These are phyloP conservation scores for Nannochloropsis oceanica DNA, from an alignment of 108 stramenopile genomes.

Conservation along the genomic window DNA sequence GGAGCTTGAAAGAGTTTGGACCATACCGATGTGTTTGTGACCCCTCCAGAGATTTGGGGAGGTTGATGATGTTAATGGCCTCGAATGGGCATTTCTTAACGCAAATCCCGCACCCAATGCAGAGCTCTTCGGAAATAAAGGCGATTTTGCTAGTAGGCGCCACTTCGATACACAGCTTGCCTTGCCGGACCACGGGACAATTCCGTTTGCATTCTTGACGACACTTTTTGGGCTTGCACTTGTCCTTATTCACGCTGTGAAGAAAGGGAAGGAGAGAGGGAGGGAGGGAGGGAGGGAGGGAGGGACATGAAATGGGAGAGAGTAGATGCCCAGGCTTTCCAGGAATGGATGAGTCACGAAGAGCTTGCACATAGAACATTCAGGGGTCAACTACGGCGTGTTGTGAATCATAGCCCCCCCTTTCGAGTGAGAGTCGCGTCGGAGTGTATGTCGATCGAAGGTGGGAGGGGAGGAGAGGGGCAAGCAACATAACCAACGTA, in stretches of 20 bases:
- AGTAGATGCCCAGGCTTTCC: no score
- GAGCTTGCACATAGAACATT: no score
- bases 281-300: neutral
- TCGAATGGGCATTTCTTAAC: conserved; percentile 95
- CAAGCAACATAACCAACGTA: neutral
- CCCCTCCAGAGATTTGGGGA: conserved; percentile 84
- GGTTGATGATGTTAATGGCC: conserved; percentile 93
- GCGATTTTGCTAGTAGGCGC: conserved; percentile 24
- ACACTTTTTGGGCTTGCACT: conserved; percentile 95
- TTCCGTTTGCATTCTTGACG: conserved; percentile 86
- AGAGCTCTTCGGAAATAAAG: conserved; percentile 59
- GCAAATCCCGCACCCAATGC: conserved; percentile 91
- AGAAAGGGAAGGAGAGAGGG: conserved; percentile 1
- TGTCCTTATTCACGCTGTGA: conserved; percentile 75
- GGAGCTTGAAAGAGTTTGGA: conserved; percentile 96
- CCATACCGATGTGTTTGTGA: conserved; percentile 97
- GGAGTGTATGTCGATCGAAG: no score
- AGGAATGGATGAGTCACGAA: no score
- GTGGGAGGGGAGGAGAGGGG: no score
- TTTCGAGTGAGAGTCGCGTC: neutral
- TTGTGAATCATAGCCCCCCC: neutral
- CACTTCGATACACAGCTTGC: conserved; percentile 93
- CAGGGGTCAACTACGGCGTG: no score
- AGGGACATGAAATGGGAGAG: neutral
- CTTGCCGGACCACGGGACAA: conserved; percentile 85